Conservation (phyloP, 176 grass and related monocot species). For the Aechmea fasciata region DNA sequence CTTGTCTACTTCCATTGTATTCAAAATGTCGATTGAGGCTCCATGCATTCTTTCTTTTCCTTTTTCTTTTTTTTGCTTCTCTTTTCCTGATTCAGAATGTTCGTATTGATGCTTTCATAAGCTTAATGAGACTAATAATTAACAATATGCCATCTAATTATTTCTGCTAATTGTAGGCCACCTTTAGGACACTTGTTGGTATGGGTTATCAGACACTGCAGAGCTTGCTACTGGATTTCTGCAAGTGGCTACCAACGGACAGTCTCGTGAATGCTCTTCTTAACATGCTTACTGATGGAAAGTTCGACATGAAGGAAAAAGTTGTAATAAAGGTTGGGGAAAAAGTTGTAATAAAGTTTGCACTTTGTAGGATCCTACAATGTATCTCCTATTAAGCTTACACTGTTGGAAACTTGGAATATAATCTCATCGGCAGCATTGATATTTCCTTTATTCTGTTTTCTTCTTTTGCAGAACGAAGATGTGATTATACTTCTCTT, state of each 20-base stretch:
- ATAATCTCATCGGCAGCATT: conserved; percentile 9
- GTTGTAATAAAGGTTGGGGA: conserved; percentile 62
- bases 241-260: conserved; percentile 73
- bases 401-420: conserved; percentile 16
- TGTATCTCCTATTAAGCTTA: conserved; percentile 3
- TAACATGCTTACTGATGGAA: conserved; percentile 94
- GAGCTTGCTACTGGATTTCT: conserved; percentile 91
- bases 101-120: neutral
- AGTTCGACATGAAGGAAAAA: conserved; percentile 74
- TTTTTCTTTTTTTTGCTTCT: neutral
- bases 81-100: neutral
- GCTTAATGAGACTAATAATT: neutral
- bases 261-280: conserved; percentile 71
- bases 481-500: conserved; percentile 82
- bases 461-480: conserved; percentile 60
- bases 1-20: no score
- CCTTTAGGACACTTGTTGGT: conserved; percentile 84
- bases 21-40: no score
- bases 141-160: neutral
- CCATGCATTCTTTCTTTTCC: no score
- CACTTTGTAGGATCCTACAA: neutral
- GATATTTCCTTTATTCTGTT: conserved; percentile 29
- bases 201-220: conserved; percentile 87
- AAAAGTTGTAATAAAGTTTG: neutral
- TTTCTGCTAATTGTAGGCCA: conserved; percentile 51